Evolutionary conservation across 2,329 filamentous ascomycete species (phyloP), one percentile per base, ranked within the genome.

Genomic region (Phymatotrichopsis omnivora): DNA sequence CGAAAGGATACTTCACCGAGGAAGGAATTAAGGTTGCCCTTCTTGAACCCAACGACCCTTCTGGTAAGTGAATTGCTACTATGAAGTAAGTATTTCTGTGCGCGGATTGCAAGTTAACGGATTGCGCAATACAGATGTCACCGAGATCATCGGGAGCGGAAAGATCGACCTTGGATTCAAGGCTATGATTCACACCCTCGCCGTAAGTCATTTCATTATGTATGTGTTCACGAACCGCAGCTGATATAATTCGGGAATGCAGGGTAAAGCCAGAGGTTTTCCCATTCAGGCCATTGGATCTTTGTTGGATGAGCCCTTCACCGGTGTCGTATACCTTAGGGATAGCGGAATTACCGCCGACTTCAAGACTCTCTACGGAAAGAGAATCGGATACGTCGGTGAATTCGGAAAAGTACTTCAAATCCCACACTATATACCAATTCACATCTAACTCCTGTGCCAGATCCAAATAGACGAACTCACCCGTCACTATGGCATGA

Each of bases 391-490:
- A 61, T 85, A 85, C 56, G 81, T 85, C 45, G 81, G 81, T 57
- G 82, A 85, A 62, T 85, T 85, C 53, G 82, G 82, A 64, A 86
- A 76, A 62, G 67, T 69, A 51, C 34, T 54, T 49, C 19, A 7
- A n/a, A n/a, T n/a, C n/a, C n/a, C n/a, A n/a, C n/a, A n/a, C n/a
- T n/a, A n/a, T n/a, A n/a, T n/a, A n/a, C n/a, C n/a, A n/a, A n/a
- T n/a, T n/a, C n/a, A n/a, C n/a, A n/a, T n/a, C n/a, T n/a, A n/a
- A n/a, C n/a, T n/a, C n/a, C n/a, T n/a, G 6, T 20, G 31, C 16
- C 29, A 80, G 73, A 85, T 85, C 61, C 81, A 85, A 66, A 85
- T 86, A 56, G 82, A 86, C 61, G 82, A 86, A 61, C 73, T 86
- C 51, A 85, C 81, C 37, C 76, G 76, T 34, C 75, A 85, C 70